Evolutionary conservation across 2,329 filamentous ascomycete genomes (phyloP).

Genomic region (Paecilomyces variotii): DNA sequence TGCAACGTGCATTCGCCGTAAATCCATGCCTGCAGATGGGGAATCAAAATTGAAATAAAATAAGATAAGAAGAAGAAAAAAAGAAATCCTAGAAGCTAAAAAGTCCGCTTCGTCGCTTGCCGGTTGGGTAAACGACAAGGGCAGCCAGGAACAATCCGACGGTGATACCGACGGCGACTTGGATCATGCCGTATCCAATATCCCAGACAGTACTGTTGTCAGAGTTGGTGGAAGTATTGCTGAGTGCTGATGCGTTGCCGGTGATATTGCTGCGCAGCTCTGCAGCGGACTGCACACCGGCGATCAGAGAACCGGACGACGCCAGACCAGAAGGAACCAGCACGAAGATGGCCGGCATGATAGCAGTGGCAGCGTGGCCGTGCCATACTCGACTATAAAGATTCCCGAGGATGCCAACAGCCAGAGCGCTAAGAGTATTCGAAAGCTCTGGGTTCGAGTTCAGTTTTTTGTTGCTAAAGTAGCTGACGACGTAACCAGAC

Average conservation of each 20-base stretch:
- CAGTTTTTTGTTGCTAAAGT: conserved; percentile 61
- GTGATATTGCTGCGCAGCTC: conserved; percentile 32
- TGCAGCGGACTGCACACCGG: conserved; percentile 50
- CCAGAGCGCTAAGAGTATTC: conserved; percentile 68
- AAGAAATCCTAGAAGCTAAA: conserved; percentile 32
- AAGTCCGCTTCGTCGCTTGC: conserved; percentile 38
- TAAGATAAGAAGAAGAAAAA: background rate
- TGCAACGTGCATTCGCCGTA: background rate
- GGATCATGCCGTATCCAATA: conserved; percentile 40
- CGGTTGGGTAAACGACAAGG: conserved; percentile 39
- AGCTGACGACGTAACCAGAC: conserved; percentile 67
- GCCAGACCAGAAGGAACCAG: conserved; percentile 55
- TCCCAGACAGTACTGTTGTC: conserved; percentile 37
- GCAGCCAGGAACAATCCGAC: conserved; percentile 40
- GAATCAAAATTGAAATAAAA: background rate
- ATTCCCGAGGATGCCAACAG: conserved; percentile 70
- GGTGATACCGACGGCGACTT: conserved; percentile 41
- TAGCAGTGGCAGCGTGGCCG: conserved; percentile 72
- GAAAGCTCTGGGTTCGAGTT: conserved; percentile 64
- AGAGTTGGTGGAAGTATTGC: conserved; percentile 31
- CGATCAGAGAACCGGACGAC: conserved; percentile 48
- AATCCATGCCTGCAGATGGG: background rate
- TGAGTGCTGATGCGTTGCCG: conserved; percentile 21
- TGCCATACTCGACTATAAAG: conserved; percentile 65
- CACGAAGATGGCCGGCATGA: conserved; percentile 78